Evolutionary conservation across 2,329 filamentous ascomycete genomes (phyloP).

Genomic region (Arthrobotrys musiformis): DNA sequence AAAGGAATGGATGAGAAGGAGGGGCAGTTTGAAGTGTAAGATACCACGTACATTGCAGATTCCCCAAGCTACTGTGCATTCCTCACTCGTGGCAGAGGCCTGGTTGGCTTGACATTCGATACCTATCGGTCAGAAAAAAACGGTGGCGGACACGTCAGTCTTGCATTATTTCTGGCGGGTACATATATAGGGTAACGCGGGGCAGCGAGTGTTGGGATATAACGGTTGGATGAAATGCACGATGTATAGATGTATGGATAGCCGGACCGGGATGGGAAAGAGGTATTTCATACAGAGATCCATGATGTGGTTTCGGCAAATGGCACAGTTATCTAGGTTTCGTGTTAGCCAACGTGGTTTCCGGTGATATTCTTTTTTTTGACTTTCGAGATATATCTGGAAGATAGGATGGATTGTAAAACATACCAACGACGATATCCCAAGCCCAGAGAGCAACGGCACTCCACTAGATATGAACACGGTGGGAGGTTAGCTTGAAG

Average conservation of each 20-base stretch:
- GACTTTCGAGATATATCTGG: neutral
- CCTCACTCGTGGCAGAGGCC: slow-evolving; percentile 93
- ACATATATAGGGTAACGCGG: slow-evolving; percentile 53
- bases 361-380: neutral
- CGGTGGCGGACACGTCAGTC: slow-evolving; percentile 31
- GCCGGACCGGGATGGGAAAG: neutral
- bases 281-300: slow-evolving; percentile 85
- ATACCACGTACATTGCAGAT: slow-evolving; percentile 87
- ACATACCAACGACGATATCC: slow-evolving; percentile 84
- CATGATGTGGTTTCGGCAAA: slow-evolving; percentile 99
- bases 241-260: neutral
- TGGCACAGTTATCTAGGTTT: slow-evolving; percentile 93
- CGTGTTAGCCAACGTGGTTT: slow-evolving; percentile 20
- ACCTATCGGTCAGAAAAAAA: slow-evolving; percentile 66
- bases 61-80: slow-evolving; percentile 98
- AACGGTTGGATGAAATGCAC: slow-evolving; percentile 13
- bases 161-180: slow-evolving; percentile 52
- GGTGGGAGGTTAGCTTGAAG: slow-evolving; percentile 35
- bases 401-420: neutral
- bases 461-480: slow-evolving; percentile 81
- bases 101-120: slow-evolving; percentile 99
- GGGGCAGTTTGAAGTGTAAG: neutral
- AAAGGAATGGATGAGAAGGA: slow-evolving; percentile 3
- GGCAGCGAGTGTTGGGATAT: slow-evolving; percentile 22
- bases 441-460: slow-evolving; percentile 98